Evolutionary conservation across 2,329 filamentous ascomycete genomes (phyloP).

Genomic region (Aspergillus oerlinghausenensis): DNA sequence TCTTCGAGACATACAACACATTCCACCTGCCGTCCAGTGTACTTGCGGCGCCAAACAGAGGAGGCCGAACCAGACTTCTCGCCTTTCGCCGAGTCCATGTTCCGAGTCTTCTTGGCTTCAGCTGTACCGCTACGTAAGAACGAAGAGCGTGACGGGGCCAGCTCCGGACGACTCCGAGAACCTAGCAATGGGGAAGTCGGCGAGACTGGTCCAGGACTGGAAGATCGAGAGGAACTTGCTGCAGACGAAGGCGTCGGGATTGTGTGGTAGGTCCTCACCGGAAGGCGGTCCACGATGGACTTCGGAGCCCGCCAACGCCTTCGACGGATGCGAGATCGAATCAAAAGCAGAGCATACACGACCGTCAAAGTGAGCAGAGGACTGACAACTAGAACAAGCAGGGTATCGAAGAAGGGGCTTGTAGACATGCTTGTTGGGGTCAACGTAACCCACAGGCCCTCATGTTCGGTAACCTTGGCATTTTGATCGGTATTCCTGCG

Average conservation of each 20-base stretch:
- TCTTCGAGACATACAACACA: slow-evolving; percentile 97
- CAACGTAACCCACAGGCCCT: slow-evolving; percentile 94
- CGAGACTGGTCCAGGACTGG: slow-evolving; percentile 62
- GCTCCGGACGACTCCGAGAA: slow-evolving; percentile 26
- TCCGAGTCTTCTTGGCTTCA: slow-evolving; percentile 15
- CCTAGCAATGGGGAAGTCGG: slow-evolving; percentile 73
- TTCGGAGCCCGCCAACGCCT: slow-evolving; percentile 96
- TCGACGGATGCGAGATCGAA: slow-evolving; percentile 82
- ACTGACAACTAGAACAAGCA: slow-evolving; percentile 93
- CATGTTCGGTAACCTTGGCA: slow-evolving; percentile 49
- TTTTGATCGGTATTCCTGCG: slow-evolving; percentile 20
- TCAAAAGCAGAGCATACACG: slow-evolving; percentile 81
- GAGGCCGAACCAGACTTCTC: slow-evolving; percentile 44
- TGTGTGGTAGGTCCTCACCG: slow-evolving; percentile 91
- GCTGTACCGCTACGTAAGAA: slow-evolving; percentile 30
- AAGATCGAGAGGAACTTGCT: slow-evolving; percentile 52
- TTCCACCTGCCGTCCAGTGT: slow-evolving; percentile 67
- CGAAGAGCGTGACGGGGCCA: slow-evolving; percentile 35
- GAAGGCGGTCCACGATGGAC: slow-evolving; percentile 88
- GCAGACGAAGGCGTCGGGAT: slow-evolving; percentile 60
- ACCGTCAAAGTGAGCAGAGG: slow-evolving; percentile 88
- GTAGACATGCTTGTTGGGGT: slow-evolving; percentile 82
- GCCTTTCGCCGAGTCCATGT: slow-evolving; percentile 26
- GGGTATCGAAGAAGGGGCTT: slow-evolving; percentile 90
- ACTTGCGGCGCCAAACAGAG: slow-evolving; percentile 49